Percentiles rank a stretch among this genome's conserved stretches.
Evolutionary conservation across 176 grass and related monocot species (phyloP).

Genomic region (Hyparrhenia diplandra): DNA sequence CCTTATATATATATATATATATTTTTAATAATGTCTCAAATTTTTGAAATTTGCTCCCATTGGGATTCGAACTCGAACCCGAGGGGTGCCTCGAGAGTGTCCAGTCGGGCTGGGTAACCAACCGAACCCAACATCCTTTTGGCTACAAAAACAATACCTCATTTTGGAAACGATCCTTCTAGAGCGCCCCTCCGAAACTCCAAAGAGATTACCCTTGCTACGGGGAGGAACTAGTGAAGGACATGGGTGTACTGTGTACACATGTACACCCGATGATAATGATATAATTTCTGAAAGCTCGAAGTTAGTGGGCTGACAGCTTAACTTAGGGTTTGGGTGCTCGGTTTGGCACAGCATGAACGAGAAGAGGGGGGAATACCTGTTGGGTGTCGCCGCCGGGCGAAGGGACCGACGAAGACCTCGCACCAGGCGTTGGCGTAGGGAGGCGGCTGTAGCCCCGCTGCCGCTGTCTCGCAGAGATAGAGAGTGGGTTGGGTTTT

Average conservation of each 20-base stretch:
- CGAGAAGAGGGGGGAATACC: not conserved
- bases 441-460: not conserved
- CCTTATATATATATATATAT: no score
- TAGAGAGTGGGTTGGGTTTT: no score
- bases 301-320: not conserved
- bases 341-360: not conserved
- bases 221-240: not conserved
- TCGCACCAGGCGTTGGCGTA: no score
- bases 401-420: not conserved
- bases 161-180: constrained; percentile 30
- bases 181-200: constrained; percentile 27
- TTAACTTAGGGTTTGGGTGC: not conserved
- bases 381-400: not conserved
- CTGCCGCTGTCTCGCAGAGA: not conserved
- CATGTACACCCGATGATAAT: not conserved
- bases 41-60: no score
- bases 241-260: not conserved
- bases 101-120: no score
- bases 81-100: no score
- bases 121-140: no score
- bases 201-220: constrained; percentile 12
- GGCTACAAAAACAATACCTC: no score
- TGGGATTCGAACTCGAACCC: no score
- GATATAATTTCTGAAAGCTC: not conserved
- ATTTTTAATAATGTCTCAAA: no score